phyloP scores from a whole-genome alignment of 164 flowering plant genomes.

The Piper longum region DNA sequence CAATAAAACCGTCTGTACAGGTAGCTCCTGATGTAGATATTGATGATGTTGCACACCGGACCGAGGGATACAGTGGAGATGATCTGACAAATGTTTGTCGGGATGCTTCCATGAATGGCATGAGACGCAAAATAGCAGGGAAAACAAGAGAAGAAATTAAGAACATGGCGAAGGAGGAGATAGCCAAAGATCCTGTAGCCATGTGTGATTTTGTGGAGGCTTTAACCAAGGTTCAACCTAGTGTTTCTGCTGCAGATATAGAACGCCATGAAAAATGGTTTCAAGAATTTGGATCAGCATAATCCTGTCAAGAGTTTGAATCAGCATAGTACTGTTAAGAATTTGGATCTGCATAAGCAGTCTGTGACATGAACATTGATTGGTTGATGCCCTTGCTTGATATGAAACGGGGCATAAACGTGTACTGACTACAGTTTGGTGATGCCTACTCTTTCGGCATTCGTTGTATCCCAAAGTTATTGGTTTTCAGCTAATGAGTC shows the following conservation, averaged over 20 bases:
- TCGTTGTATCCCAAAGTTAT: neutral
- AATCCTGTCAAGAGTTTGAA: constrained; percentile 15
- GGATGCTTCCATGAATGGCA: constrained; percentile 96
- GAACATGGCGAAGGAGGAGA: constrained; percentile 96
- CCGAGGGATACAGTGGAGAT: constrained; percentile 98
- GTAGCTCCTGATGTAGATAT: constrained; percentile 84
- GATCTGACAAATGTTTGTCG: constrained; percentile 96
- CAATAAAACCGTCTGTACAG: constrained; percentile 15
- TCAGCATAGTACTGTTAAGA: constrained; percentile 62
- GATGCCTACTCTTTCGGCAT: neutral
- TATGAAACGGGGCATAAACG: neutral
- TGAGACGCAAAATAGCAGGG: constrained; percentile 98
- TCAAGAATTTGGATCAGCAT: constrained; percentile 31
- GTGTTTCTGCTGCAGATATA: constrained; percentile 85
- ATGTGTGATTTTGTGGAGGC: constrained; percentile 99
- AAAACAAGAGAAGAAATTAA: constrained; percentile 98
- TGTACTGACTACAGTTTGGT: neutral
- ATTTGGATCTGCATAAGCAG: constrained; percentile 53
- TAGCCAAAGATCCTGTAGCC: constrained; percentile 90
- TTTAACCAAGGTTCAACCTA: constrained; percentile 69
- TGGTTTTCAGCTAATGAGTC: neutral
- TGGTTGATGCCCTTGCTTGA: neutral
- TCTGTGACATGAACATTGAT: neutral
- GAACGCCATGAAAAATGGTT: constrained; percentile 98
- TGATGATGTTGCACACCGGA: constrained; percentile 78